Evolutionary conservation across 2,329 filamentous ascomycete species (phyloP), one percentile per base, ranked within the genome.

Genomic region (Hypocrella siamensis): DNA sequence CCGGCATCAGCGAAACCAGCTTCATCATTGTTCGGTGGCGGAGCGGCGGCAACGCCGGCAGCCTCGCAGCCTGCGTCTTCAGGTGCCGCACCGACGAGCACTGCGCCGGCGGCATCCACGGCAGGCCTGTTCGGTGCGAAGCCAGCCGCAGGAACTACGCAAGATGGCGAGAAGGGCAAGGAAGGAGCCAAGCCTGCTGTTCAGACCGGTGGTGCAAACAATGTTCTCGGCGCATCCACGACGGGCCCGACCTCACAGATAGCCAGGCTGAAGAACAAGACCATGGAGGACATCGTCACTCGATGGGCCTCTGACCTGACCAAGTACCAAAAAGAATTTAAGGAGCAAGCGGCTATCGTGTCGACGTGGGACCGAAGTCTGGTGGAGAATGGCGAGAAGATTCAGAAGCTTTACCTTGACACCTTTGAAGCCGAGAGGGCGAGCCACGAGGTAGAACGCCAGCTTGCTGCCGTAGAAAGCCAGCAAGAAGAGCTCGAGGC

Each of bases 271-370:
- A 93, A 93, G 64, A 93, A 94, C 57, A 96, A 93, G 61, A 93
- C 88, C 1, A 94, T 98, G 81, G 90, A 98, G 48, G 90, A 98
- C 52, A 94, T 98, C 40, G 85, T 98, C 42, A 94, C 84, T 4
- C 76, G 85, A 19, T 98, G 90, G 90, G 90, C 90, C 2, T 84
- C 85, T 0, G 90, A 96, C 48, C 64, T 98, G 31, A 80, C 85
- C 32, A 92, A 93, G 49, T 94, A 98, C 49, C 88, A 96, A 49
- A 93, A 93, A 53, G 84, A 93, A 36, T 98, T 96, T 61, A 85
- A 92, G 51, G 70, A 79, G 21, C 85, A 96, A 53, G 88, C 92
- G 4, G 70, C 76, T 38, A 79, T 85, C 40, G 83, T 96, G 11
- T 80, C 85, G 10, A 67, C 71, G 28, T 98, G 92, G 92, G 90